These are phyloP conservation scores for Phylloporus sp. DNA, from an alignment of 1,284 basidiomycete species.

Conservation along the genomic window DNA sequence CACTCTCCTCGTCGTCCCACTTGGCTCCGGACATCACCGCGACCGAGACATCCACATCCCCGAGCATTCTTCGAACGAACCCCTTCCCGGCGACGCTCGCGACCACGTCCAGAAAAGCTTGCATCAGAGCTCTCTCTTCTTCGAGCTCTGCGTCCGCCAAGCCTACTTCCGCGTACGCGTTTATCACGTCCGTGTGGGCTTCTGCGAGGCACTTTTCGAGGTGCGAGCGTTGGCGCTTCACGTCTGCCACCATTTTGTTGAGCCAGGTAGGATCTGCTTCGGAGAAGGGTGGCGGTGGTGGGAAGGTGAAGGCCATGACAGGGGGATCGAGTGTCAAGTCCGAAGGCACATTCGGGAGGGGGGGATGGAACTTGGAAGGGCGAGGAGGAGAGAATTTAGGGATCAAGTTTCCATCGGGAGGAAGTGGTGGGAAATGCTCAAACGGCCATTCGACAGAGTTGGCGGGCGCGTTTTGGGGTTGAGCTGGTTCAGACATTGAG, in stretches of 20 bases:
- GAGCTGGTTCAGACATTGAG: constrained; percentile 6
- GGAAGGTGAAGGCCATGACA: constrained; percentile 36
- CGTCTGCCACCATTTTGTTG: constrained; percentile 33
- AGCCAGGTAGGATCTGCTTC: constrained; percentile 37
- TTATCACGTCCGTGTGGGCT: constrained; percentile 24
- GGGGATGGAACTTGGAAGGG: constrained; percentile 30
- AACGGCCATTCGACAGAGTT: constrained; percentile 33
- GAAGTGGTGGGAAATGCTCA: constrained; percentile 38
- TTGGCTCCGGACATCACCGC: constrained; percentile 23
- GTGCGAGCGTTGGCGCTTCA: constrained; percentile 36
- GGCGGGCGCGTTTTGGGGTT: neutral
- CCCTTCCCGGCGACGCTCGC: constrained; percentile 35
- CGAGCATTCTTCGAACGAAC: constrained; percentile 37
- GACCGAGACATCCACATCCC: constrained; percentile 24
- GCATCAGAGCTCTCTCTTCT: constrained; percentile 33
- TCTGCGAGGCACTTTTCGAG: constrained; percentile 26
- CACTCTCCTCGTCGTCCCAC: constrained; percentile 3
- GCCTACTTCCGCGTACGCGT: constrained; percentile 35
- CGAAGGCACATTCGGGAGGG: constrained; percentile 19
- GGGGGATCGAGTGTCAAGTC: constrained; percentile 30
- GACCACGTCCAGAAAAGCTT: constrained; percentile 36
- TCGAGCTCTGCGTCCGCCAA: constrained; percentile 38
- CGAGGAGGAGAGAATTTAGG: constrained; percentile 27
- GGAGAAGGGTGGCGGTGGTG: constrained; percentile 31
- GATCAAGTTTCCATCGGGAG: constrained; percentile 34